Evolutionary conservation across 768 basidiomycete species (phyloP), one percentile per base, ranked within the genome.

Genomic region (Psilocybe cyanescens): DNA sequence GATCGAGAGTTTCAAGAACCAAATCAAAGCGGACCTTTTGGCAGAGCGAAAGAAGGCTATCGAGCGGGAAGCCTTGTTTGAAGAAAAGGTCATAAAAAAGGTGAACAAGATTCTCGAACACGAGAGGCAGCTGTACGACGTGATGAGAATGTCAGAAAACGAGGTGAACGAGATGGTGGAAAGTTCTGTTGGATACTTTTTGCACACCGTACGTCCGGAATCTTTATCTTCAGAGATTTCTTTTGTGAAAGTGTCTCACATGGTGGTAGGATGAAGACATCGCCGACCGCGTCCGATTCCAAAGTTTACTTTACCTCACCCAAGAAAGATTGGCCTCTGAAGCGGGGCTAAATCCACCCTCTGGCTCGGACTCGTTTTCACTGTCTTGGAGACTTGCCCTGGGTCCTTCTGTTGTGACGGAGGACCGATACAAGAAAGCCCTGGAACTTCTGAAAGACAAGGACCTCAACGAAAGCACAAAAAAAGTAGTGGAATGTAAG

Each of bases 101-200:
- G 67, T 68, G 28, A 61, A 67, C n/a, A 65, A 67, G 3, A 47
- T 54, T 8, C 50, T 70, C 50, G 67, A 68, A 46, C 62, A 64
- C 24, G 67, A 70, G 37, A 56, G 66, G 7, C 67, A 67, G 52
- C 54, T 65, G 31, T 65, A 64, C 17, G 62, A 62, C 9, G 62
- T 66, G 24, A 67, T 67, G 65, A 60, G 60, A 31, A 70, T 70
- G 69, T 70, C 69, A 11, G 69, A 70, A 11, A 61, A 67, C 28
- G 69, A 70, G 53, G 69, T 68, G 9, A 67, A 67, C 33, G 69
- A 65, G 19, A 66, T 70, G 64, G 59, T 68, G 37, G 67, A 70
- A 48, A 64, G 59, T 55, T 67, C 67, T 11, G 69, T 70, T 12
- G 69, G 69, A 30, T 68, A 68, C 52, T 46, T 68, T 9, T 44